phyloP scores from a whole-genome alignment of 1,139 yeast genomes.

The Zhuliangozyma parablackwelliae region DNA sequence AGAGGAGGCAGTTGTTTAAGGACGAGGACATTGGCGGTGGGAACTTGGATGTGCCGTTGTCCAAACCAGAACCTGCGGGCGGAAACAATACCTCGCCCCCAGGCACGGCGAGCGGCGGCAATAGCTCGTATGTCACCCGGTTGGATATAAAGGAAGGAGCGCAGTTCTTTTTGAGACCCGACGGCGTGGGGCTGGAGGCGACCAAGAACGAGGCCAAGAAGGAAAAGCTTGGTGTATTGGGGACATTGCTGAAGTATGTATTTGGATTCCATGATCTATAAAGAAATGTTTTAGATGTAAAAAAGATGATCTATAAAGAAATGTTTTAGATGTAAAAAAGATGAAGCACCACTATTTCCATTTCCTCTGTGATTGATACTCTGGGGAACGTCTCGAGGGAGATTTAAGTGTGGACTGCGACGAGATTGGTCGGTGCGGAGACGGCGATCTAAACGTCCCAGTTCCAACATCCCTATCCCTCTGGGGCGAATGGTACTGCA shows the following conservation, averaged over 20 bases:
- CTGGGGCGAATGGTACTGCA: neutral
- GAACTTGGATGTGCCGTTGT: slow-evolving; percentile 12
- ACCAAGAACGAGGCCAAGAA: slow-evolving; percentile 15
- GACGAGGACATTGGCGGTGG: slow-evolving; percentile 57
- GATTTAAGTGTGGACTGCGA: neutral
- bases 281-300: slow-evolving; percentile 3
- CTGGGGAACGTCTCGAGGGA: neutral
- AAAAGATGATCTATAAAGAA: slow-evolving; percentile 28
- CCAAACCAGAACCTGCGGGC: neutral
- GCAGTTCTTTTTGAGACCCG: slow-evolving; percentile 31
- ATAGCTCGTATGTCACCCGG: slow-evolving; percentile 16
- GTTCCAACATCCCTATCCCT: neutral
- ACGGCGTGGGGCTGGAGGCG: slow-evolving; percentile 17
- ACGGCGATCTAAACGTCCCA: slow-evolving; percentile 6
- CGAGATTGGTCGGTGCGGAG: slow-evolving; percentile 5
- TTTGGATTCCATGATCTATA: slow-evolving; percentile 46
- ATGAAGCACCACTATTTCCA: slow-evolving; percentile 20
- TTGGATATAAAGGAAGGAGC: slow-evolving; percentile 42
- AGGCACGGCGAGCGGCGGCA: neutral
- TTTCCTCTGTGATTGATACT: neutral
- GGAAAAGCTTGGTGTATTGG: slow-evolving; percentile 33
- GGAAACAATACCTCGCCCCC: slow-evolving; percentile 1
- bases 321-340: neutral
- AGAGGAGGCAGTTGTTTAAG: slow-evolving; percentile 49
- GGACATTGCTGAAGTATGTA: slow-evolving; percentile 31